Conservation (phyloP, 169 alveolate species). For the Plasmodium inui region DNA sequence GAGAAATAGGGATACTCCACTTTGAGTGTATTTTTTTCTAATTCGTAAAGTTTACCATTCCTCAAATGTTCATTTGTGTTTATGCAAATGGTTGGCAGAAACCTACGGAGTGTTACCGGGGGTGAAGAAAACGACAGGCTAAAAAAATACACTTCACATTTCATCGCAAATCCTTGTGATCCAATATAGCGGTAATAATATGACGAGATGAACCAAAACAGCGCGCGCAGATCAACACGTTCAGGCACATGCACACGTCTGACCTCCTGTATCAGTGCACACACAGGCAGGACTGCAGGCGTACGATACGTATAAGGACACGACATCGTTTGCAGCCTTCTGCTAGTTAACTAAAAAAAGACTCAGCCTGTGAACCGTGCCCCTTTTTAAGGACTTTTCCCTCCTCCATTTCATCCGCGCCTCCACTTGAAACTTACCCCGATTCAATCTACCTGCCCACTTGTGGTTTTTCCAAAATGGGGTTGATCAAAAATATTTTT, state of each 20-base stretch:
- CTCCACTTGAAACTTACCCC: not conserved
- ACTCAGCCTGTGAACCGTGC: not conserved
- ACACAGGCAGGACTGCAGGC: not conserved
- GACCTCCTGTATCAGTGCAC: not conserved
- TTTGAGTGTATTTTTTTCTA: not conserved
- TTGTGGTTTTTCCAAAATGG: constrained; percentile 33
- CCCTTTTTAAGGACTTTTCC: not conserved
- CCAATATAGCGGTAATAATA: not conserved
- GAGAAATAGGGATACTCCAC: not conserved
- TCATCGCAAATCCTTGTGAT: not conserved
- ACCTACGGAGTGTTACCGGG: not conserved
- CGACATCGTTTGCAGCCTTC: not conserved
- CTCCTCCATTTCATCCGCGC: not conserved
- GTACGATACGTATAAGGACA: not conserved
- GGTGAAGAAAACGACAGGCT: not conserved
- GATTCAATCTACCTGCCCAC: not conserved
- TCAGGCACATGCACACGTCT: not conserved
- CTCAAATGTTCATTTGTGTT: not conserved
- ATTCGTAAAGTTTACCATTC: not conserved
- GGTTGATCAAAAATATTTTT: constrained; percentile 49
- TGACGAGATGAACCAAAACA: not conserved
- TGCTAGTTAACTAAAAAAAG: not conserved
- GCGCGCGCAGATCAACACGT: not conserved
- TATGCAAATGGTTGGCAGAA: not conserved
- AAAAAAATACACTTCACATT: not conserved